A percentile compares a stretch with the other conserved stretches of the same genome.
Evolutionary conservation across 768 basidiomycete species (phyloP).

Genomic region (Serendipita sp.): DNA sequence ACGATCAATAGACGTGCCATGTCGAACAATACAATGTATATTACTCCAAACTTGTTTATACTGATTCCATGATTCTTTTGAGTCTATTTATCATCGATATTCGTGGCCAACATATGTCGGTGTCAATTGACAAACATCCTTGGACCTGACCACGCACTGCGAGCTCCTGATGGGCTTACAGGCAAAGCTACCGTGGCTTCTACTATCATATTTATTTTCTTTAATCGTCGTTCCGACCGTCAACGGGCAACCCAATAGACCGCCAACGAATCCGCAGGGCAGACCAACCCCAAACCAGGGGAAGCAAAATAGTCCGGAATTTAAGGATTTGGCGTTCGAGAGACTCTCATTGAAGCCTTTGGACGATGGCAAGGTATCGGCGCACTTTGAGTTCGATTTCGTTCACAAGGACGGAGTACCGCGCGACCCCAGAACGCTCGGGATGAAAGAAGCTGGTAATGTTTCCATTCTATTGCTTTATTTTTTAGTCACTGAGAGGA

Average conservation of each 20-base stretch:
- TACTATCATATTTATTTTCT: neutral
- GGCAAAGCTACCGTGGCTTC: neutral
- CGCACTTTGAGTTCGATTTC: constrained; percentile 69
- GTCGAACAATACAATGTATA: neutral
- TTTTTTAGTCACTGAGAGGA: neutral
- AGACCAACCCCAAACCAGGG: neutral
- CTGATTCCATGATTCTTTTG: neutral
- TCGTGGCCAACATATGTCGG: too few relatives aligned
- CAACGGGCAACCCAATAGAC: neutral
- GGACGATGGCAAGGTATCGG: constrained; percentile 65
- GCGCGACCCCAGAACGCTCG: constrained; percentile 36
- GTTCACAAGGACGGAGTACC: constrained; percentile 37
- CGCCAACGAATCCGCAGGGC: neutral
- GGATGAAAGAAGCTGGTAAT: constrained; percentile 29
- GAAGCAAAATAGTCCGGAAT: neutral
- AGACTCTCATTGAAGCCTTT: constrained; percentile 42
- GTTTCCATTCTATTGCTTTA: neutral
- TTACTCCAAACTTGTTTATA: neutral
- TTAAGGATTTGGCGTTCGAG: constrained; percentile 23
- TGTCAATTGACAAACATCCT: too few relatives aligned
- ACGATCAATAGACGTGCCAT: too few relatives aligned
- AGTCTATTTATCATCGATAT: neutral
- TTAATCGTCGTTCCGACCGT: neutral
- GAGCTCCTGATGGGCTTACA: neutral
- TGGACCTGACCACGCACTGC: neutral